Conservation (phyloP, 2,329 filamentous ascomycete genomes). For the Elsinoe perseae region DNA sequence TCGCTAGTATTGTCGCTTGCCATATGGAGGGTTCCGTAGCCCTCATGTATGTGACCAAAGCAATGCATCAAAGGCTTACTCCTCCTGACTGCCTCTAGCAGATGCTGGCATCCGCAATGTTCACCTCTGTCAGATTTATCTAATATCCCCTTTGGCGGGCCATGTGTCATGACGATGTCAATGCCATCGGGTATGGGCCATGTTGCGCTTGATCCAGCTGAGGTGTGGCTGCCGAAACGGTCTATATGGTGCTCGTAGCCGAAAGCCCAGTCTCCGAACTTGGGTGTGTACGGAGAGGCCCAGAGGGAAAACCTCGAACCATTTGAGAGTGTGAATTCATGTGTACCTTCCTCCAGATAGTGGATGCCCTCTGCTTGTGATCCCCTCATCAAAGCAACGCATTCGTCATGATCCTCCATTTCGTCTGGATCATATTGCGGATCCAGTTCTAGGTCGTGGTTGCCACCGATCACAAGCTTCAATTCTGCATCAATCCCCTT, state of each 20-base stretch:
- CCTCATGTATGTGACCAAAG: constrained; percentile 54
- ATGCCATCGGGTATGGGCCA: constrained; percentile 19
- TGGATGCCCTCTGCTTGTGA: constrained; percentile 34
- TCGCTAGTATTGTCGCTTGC: not conserved
- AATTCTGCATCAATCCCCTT: constrained; percentile 26
- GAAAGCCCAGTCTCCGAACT: constrained; percentile 49
- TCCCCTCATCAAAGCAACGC: not conserved
- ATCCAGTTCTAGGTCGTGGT: constrained; percentile 30
- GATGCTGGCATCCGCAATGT: constrained; percentile 36
- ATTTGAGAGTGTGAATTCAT: constrained; percentile 39
- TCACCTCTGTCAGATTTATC: constrained; percentile 21
- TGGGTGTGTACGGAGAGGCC: constrained; percentile 47
- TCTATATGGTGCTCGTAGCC: constrained; percentile 39
- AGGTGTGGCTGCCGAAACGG: constrained; percentile 38
- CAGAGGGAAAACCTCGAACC: constrained; percentile 46
- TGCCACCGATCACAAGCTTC: constrained; percentile 33
- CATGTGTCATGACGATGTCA: constrained; percentile 37
- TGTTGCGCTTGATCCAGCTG: not conserved
- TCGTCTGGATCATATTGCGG: not conserved
- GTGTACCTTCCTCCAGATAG: constrained; percentile 47
- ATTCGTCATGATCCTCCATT: not conserved
- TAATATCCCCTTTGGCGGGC: constrained; percentile 30
- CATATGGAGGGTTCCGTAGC: constrained; percentile 43
- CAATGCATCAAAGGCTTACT: constrained; percentile 45
- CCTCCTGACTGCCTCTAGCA: constrained; percentile 41